These are phyloP conservation scores for Xylariaceae sp. DNA, from an alignment of 2,329 filamentous ascomycete genomes.

Conservation along the genomic window DNA sequence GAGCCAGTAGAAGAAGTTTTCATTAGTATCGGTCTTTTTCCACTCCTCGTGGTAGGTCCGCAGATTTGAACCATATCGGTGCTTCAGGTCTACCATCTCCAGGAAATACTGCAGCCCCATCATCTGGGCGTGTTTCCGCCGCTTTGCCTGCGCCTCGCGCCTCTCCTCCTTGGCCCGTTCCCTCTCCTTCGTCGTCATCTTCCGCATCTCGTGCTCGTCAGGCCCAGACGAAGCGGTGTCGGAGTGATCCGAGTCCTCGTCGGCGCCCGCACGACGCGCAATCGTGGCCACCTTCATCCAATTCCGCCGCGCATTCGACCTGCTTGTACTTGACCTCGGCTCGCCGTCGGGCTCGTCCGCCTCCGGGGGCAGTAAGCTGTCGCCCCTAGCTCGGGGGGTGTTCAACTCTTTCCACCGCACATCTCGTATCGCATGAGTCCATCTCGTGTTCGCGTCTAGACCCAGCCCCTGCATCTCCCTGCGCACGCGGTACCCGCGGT, in stretches of 20 bases:
- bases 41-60: constrained; percentile 76
- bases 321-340: constrained; percentile 14
- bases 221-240: constrained; percentile 28
- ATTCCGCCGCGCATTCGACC: constrained; percentile 49
- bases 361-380: constrained; percentile 8
- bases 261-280: constrained; percentile 62
- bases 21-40: constrained; percentile 66
- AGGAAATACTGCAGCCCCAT: constrained; percentile 83
- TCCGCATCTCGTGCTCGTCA: constrained; percentile 18
- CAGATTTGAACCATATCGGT: constrained; percentile 79
- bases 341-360: constrained; percentile 5
- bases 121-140: constrained; percentile 61
- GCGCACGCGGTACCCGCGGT: constrained; percentile 67
- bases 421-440: constrained; percentile 59
- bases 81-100: constrained; percentile 80
- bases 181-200: constrained; percentile 29
- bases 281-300: constrained; percentile 71
- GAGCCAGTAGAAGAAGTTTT: constrained; percentile 94
- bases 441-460: constrained; percentile 62
- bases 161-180: constrained; percentile 31
- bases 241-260: constrained; percentile 47
- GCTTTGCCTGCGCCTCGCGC: constrained; percentile 44
- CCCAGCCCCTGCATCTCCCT: constrained; percentile 62
- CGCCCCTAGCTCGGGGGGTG: constrained; percentile 32
- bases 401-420: constrained; percentile 45